Conservation (phyloP, 495 filamentous ascomycete genomes). For the Platismatia glauca region DNA sequence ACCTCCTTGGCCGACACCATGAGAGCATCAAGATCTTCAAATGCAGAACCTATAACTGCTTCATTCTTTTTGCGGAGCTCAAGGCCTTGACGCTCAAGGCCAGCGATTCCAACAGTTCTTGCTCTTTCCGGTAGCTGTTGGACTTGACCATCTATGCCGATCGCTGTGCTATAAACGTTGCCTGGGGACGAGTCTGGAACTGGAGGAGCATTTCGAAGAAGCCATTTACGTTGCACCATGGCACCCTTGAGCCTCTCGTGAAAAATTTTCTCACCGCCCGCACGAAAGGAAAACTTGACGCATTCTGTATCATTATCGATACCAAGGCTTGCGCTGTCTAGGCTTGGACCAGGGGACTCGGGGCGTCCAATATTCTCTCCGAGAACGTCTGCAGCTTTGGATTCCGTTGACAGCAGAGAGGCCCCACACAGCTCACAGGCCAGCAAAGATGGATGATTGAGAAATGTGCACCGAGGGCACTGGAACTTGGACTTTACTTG, state of each 20-base stretch:
- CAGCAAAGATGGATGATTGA: slow-evolving; percentile 79
- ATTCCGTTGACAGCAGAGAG: slow-evolving; percentile 53
- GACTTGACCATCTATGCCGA: slow-evolving; percentile 11
- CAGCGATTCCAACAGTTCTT: slow-evolving; percentile 80
- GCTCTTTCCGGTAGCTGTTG: slow-evolving; percentile 33
- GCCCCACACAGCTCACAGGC: slow-evolving; percentile 90
- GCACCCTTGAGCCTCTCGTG: slow-evolving; percentile 78
- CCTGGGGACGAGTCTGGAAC: slow-evolving; percentile 54
- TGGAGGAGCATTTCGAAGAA: slow-evolving; percentile 85
- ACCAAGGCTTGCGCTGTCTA: slow-evolving; percentile 32
- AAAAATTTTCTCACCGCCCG: slow-evolving; percentile 82
- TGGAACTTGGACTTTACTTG: slow-evolving; percentile 36
- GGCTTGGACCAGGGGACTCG: slow-evolving; percentile 72
- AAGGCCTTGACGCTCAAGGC: slow-evolving; percentile 73
- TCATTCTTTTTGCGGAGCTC: slow-evolving; percentile 87
- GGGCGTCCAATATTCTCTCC: slow-evolving; percentile 31
- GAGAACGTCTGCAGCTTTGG: slow-evolving; percentile 26
- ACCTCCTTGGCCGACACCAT: slow-evolving; percentile 97
- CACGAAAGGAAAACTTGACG: slow-evolving; percentile 86
- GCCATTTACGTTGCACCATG: slow-evolving; percentile 91
- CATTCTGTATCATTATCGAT: slow-evolving; percentile 56
- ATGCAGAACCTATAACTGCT: slow-evolving; percentile 82
- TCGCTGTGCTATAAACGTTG: slow-evolving; percentile 14
- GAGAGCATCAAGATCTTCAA: slow-evolving; percentile 91
- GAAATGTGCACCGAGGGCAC: slow-evolving; percentile 89